Evolutionary conservation across 352 stramenopile genomes (phyloP), one percentile per base, ranked within the genome.

Genomic region (Phytophthora pistaciae): DNA sequence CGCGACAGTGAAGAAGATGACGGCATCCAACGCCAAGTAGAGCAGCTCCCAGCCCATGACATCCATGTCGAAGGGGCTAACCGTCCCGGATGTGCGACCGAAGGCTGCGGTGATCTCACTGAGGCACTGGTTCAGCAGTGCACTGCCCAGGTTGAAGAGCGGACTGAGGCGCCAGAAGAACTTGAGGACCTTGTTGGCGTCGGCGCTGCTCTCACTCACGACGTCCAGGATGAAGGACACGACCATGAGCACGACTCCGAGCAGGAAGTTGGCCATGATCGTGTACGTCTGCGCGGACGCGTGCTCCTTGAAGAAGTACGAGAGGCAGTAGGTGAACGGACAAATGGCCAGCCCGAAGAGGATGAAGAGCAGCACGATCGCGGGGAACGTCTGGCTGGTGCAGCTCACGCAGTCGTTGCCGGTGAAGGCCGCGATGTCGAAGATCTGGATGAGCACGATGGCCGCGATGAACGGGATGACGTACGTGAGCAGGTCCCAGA

Each of bases 401-500:
- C 83, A 91, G 16, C 79, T 85, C 10, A 79, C 52, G 44, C 84
- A 92, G 31, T 85, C 72, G 20, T 74, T 74, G 10, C 83, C 83
- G 11, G 83, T 89, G 31, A 89, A 75, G 27, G 81, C 54, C 2
- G 71, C 60, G 14, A 91, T 82, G 27, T 84, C 67, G 46, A 85
- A 91, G 10, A 68, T 65, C 52, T 91, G 62, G 69, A 92, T 88
- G 23, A 87, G 63, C 5, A 85, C 46, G 54, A 92, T 62, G 7
- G 77, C 81, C 14, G 75, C 71, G 1, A 62, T 58, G 48, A 78
- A 77, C 21, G 88, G 81, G 0, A 98, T 72, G 44, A 96, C 60
- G 80, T 98, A 99, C 23, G 91, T 93, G 10, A 93, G 55, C 49
- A 97, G 68, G 66, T 99, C 96, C 87, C 93, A 99, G 14, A 96